phyloP scores from a whole-genome alignment of 805 yeast genomes.

The Saturnispora serradocipensis region DNA sequence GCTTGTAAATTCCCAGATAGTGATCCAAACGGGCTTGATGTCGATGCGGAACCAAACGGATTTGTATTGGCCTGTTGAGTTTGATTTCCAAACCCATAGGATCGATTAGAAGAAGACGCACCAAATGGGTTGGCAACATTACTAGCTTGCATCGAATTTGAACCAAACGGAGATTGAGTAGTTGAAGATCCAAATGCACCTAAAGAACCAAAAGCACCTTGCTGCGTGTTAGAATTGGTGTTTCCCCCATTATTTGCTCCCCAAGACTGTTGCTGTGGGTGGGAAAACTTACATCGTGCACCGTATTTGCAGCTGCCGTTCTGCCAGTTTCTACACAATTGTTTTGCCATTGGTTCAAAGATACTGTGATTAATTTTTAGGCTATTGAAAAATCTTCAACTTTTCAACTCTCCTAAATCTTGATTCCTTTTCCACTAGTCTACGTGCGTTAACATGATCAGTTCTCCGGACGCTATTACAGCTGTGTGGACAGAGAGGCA shows the following conservation, averaged over 20 bases:
- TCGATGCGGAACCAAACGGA: neutral
- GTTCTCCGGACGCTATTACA: neutral
- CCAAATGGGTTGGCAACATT: constrained; percentile 1
- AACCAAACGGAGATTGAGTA: neutral
- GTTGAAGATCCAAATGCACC: neutral
- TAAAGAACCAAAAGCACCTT: neutral
- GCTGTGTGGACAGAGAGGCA: constrained; percentile 3
- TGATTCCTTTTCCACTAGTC: neutral
- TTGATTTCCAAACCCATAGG: neutral
- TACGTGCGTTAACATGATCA: neutral
- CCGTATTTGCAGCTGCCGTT: constrained; percentile 1
- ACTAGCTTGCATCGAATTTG: neutral
- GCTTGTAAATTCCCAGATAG: neutral
- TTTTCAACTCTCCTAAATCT: neutral
- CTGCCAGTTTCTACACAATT: neutral
- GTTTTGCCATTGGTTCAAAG: constrained; percentile 2
- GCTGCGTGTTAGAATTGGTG: neutral
- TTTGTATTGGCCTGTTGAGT: neutral
- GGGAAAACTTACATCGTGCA: neutral
- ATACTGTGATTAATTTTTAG: neutral
- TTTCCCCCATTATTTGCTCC: neutral
- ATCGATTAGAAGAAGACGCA: neutral
- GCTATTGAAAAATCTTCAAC: neutral
- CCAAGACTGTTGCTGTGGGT: neutral
- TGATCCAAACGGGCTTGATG: neutral